Conservation (phyloP, 768 basidiomycete species). For the Filobasidium floriforme region DNA sequence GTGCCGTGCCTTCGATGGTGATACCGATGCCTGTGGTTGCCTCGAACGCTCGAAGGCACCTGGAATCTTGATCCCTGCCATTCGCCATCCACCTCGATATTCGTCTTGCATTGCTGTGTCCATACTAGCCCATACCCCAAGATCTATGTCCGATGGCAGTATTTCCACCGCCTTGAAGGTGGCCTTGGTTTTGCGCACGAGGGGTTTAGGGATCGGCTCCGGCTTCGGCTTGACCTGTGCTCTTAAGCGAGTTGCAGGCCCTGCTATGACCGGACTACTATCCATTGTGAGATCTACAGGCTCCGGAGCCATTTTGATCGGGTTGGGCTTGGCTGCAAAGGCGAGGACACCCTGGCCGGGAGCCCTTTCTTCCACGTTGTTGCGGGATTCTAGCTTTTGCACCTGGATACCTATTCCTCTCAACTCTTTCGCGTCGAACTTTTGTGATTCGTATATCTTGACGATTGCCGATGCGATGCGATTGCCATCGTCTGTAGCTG, state of each 20-base stretch:
- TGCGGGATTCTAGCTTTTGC: constrained; percentile 63
- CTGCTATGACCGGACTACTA: background rate
- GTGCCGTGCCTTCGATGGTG: background rate
- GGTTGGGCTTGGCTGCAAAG: constrained; percentile 3
- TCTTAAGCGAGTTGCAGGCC: too few species aligned
- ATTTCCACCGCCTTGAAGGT: background rate
- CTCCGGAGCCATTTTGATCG: background rate
- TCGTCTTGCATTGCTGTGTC: constrained; percentile 33
- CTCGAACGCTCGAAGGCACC: constrained; percentile 53
- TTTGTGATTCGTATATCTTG: constrained; percentile 61
- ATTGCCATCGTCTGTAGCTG: constrained; percentile 59
- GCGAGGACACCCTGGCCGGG: constrained; percentile 9
- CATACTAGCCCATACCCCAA: constrained; percentile 35
- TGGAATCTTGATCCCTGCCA: constrained; percentile 47
- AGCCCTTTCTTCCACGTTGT: background rate
- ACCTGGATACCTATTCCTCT: constrained; percentile 87
- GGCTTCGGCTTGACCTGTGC: too few species aligned
- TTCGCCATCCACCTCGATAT: constrained; percentile 24
- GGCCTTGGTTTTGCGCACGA: background rate
- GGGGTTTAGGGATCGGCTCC: too few species aligned
- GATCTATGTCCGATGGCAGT: constrained; percentile 33
- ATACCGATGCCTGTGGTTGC: constrained; percentile 47
- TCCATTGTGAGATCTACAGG: constrained; percentile 11
- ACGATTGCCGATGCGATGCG: constrained; percentile 51
- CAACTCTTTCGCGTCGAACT: constrained; percentile 76